phyloP scores from a whole-genome alignment of 2,329 filamentous ascomycete species.

The Chrysosporium queenslandicum region DNA sequence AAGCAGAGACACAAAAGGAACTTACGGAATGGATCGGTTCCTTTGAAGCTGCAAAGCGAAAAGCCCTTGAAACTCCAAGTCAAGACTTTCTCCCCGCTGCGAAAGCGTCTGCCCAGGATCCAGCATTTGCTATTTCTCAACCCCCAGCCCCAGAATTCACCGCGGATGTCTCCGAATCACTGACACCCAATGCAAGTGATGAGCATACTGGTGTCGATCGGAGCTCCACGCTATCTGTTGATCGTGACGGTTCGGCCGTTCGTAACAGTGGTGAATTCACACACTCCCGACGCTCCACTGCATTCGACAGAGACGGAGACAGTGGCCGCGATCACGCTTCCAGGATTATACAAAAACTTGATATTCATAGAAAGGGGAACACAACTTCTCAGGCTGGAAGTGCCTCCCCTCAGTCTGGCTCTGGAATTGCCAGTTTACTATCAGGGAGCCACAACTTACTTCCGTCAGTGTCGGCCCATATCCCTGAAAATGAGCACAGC shows the following conservation, averaged over 20 bases:
- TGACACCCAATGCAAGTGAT: constrained; percentile 46
- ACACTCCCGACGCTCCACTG: constrained; percentile 39
- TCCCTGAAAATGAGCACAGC: constrained; percentile 28
- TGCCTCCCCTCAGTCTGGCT: constrained; percentile 37
- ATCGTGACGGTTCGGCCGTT: constrained; percentile 47
- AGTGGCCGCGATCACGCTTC: constrained; percentile 70
- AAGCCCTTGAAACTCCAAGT: constrained; percentile 67
- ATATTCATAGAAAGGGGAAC: constrained; percentile 70
- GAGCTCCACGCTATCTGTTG: constrained; percentile 53
- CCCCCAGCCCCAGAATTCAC: constrained; percentile 85
- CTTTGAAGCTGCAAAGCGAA: constrained; percentile 89
- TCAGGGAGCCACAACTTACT: constrained; percentile 60
- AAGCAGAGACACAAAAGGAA: constrained; percentile 84
- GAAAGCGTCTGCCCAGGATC: constrained; percentile 43
- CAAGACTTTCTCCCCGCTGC: constrained; percentile 39
- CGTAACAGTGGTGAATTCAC: constrained; percentile 66
- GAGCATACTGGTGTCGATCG: constrained; percentile 51
- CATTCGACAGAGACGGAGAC: constrained; percentile 55
- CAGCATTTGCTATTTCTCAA: constrained; percentile 86
- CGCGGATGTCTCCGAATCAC: constrained; percentile 61
- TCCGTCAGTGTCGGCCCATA: constrained; percentile 8
- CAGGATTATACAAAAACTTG: constrained; percentile 84
- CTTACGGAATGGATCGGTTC: constrained; percentile 91
- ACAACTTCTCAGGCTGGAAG: constrained; percentile 27
- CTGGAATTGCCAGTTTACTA: constrained; percentile 74